Evolutionary conservation across 2,329 filamentous ascomycete species (phyloP), one percentile per base, ranked within the genome.

Genomic region (Knoxdaviesia proteae): DNA sequence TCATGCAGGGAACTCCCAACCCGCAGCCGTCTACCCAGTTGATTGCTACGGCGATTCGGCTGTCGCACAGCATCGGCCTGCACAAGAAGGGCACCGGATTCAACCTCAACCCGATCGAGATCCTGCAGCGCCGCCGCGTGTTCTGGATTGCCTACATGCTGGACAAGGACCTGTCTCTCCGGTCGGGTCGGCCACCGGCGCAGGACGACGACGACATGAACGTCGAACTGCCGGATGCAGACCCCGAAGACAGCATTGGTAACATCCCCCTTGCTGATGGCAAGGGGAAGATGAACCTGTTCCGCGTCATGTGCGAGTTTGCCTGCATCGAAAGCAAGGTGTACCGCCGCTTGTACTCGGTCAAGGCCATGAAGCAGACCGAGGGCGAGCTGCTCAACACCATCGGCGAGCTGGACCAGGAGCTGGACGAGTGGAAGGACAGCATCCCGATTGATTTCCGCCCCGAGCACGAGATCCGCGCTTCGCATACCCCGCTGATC

Each of bases 401-500:
- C 1, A 98, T 98, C 50, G 87, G 90, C 39, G 87, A 96, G 54
- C 71, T 98, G 7, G 90, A 98, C 56, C 78, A 75, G 53, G 76
- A 86, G 52, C 51, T 98, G 4, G 90, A 98, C 56, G 79, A 84
- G 43, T 98, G 90, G 90, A 96, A 96, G 63, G 87, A 96, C 54
- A 76, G 71, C 42, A 96, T 98, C 43, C 88, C 90, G 2, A 71
- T 94, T 45, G 90, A 96, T 53, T 96, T 94, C 62, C 75, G 90
- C n/a, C 90, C 90, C 0, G 90, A 96, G 58, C 78, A 94, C 56
- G 87, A 94, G 58, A 96, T 98, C 58, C 87, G 86, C 58, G 84
- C 84, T 0, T 81, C 80, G 0, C 84, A 94, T 57, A 92, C 86
- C 0, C 87, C 88, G 1, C 68, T 96, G n/a, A 87, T 96, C 20